These are phyloP conservation scores for Globisporangium iwayamae DNA, from an alignment of 352 stramenopile genomes.

Conservation along the genomic window DNA sequence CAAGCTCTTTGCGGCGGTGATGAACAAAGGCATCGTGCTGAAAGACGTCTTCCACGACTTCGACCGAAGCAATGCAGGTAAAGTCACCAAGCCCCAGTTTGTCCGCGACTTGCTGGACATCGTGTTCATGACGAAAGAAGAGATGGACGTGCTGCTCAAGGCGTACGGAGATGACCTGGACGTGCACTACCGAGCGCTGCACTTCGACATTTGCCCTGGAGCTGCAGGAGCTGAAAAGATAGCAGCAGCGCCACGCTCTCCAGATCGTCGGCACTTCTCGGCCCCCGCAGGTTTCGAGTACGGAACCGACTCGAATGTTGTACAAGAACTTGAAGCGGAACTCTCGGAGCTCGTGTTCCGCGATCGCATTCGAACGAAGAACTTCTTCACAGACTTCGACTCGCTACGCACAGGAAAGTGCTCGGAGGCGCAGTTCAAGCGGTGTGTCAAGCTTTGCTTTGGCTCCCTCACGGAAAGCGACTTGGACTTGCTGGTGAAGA, in stretches of 20 bases:
- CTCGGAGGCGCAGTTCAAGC: constrained; percentile 72
- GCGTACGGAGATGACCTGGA: constrained; percentile 71
- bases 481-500: constrained; percentile 50
- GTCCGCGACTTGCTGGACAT: constrained; percentile 68
- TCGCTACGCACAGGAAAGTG: constrained; percentile 70
- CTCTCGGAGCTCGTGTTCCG: constrained; percentile 56
- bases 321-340: constrained; percentile 42
- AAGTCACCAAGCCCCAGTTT: constrained; percentile 81
- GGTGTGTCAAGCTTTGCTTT: constrained; percentile 79
- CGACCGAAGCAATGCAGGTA: constrained; percentile 77
- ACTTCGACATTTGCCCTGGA: constrained; percentile 61
- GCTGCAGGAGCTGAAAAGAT: constrained; percentile 26
- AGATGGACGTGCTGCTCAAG: constrained; percentile 63
- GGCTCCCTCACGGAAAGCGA: constrained; percentile 55
- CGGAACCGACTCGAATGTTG: constrained; percentile 1
- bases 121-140: constrained; percentile 39
- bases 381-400: constrained; percentile 86
- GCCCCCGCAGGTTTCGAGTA: constrained; percentile 21
- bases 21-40: constrained; percentile 78
- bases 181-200: constrained; percentile 73
- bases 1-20: constrained; percentile 60
- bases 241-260: constrained; percentile 33
- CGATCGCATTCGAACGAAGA: constrained; percentile 79
- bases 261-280: constrained; percentile 51
- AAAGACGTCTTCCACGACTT: constrained; percentile 89